Evolutionary conservation across 805 yeast genomes (phyloP), one percentile per base, ranked within the genome.

Genomic region (Phaffomyces antillensis): DNA sequence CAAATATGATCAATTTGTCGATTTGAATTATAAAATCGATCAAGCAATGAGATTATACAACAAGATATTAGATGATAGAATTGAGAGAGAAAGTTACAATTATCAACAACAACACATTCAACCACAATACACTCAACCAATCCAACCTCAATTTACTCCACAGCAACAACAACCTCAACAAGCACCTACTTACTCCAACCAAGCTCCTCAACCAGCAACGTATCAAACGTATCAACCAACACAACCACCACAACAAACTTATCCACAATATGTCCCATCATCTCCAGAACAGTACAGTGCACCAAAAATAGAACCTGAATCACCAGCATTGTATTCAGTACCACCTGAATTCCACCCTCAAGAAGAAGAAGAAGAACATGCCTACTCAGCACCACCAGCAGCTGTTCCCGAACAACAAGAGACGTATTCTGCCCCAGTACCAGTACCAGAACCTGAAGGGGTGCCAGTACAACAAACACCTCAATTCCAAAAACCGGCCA

Each of bases 41-140:
- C 81, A 88, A 6, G 81, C 87, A 30, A 76, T 81, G 57, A 74
- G 83, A 49, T 68, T 83, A n/a, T 89, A 88, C 55, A 95, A 88
- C 60, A 76, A 75, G 48, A 72, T 84, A 41, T 68, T 88, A 47
- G 95, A 89, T 47, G 65, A 70, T 26, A 62, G 81, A 59, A 62
- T 73, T 50, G 61, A 70, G 55, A 59, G 65, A 47, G 62, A 76
- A 31, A 24, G 44, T 5, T 37, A 40, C 18, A 47, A 44, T 7
- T 41, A 40, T 12, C 48, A 17, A 10, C 36, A 31, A 9, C 36
- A 16, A 10, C 42, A 33, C 37, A 34, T 15, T 34, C 49, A 37
- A 41, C 37, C 37, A 6, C 52, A 47, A n/a, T 37, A 37, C 23
- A 17, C 24, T 11, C 44, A 43, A 28, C 44, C 38, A 20, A 34